Conservation (phyloP, 192 early-diverging fungal species). For the Mycoemilia scoparia region DNA sequence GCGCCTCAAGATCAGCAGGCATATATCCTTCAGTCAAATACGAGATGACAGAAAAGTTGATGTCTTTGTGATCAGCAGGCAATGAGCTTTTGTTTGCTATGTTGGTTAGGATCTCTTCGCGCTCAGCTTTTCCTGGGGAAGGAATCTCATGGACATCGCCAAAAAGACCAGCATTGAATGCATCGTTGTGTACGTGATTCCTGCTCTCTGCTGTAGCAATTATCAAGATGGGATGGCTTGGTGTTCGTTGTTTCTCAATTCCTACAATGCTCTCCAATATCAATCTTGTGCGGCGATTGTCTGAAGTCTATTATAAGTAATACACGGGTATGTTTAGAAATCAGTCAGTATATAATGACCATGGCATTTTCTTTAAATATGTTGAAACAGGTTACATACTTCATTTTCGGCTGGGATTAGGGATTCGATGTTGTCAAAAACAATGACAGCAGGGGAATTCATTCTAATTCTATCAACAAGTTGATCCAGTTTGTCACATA, state of each 20-base stretch:
- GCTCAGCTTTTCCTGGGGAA: conserved; percentile 11
- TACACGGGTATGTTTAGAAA: no score
- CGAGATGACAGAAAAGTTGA: conserved; percentile 57
- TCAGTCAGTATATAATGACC: no score
- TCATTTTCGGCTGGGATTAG: conserved; percentile 20
- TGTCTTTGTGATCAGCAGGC: conserved; percentile 25
- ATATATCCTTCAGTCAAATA: conserved; percentile 75
- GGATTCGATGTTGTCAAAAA: conserved; percentile 26
- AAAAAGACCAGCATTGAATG: conserved; percentile 8
- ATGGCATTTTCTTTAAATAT: no score
- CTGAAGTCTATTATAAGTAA: no score
- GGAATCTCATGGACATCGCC: conserved; percentile 11
- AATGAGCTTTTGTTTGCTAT: conserved; percentile 38
- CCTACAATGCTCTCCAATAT: no score
- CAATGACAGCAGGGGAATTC: conserved; percentile 13
- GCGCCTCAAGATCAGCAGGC: conserved; percentile 58
- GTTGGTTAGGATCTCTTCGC: conserved; percentile 47
- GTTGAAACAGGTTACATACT: no score
- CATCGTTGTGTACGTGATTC: conserved; percentile 9
- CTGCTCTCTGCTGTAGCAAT: conserved; percentile 18
- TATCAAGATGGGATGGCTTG: conserved; percentile 6
- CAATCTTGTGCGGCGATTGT: no score
- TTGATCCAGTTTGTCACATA: conserved; percentile 6
- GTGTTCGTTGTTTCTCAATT: no score
- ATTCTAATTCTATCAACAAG: conserved; percentile 3